A percentile compares a stretch with the other conserved stretches of the same genome.
Conservation (phyloP, 1,284 basidiomycete species). For the Leccinum laetum region DNA sequence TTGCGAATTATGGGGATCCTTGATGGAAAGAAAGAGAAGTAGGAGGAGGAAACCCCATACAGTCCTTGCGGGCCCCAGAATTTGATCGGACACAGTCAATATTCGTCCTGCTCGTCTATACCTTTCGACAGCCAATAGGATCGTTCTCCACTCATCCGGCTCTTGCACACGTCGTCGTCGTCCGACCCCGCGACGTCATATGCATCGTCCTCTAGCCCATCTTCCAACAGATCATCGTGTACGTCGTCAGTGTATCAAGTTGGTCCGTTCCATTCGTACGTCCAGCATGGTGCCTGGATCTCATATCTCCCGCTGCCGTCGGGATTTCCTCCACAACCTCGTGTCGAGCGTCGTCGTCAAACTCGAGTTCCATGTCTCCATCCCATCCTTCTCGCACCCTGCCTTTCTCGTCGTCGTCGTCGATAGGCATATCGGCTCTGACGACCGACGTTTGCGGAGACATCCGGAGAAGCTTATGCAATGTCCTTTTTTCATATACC, state of each 20-base stretch:
- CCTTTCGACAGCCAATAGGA: conserved; percentile 36
- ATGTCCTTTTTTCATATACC: conserved; percentile 58
- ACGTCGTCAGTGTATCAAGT: conserved; percentile 15
- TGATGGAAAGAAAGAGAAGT: too few relatives aligned
- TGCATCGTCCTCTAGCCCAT: conserved; percentile 21
- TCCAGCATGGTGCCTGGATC: conserved; percentile 21
- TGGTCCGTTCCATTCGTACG: conserved; percentile 6
- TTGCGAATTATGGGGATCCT: too few relatives aligned
- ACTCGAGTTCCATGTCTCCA: conserved; percentile 30
- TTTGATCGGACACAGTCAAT: too few relatives aligned
- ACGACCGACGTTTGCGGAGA: conserved; percentile 31
- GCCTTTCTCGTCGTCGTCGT: conserved; percentile 13
- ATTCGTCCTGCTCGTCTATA: conserved; percentile 26
- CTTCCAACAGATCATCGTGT: conserved; percentile 28
- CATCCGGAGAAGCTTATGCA: conserved; percentile 66
- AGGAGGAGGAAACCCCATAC: too few relatives aligned
- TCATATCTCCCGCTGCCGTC: conserved; percentile 30
- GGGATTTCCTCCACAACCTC: conserved; percentile 11
- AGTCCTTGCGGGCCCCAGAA: too few relatives aligned
- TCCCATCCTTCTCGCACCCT: conserved; percentile 40
- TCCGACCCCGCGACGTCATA: conserved; percentile 17
- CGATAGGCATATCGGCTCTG: conserved; percentile 22
- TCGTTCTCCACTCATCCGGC: conserved; percentile 19
- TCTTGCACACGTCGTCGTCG: conserved; percentile 13
- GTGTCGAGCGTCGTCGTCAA: conserved; percentile 18